Base-by-base conservation (phyloP, 2,329 filamentous ascomycete species). In the Epicoccum sorghinum region DNA sequence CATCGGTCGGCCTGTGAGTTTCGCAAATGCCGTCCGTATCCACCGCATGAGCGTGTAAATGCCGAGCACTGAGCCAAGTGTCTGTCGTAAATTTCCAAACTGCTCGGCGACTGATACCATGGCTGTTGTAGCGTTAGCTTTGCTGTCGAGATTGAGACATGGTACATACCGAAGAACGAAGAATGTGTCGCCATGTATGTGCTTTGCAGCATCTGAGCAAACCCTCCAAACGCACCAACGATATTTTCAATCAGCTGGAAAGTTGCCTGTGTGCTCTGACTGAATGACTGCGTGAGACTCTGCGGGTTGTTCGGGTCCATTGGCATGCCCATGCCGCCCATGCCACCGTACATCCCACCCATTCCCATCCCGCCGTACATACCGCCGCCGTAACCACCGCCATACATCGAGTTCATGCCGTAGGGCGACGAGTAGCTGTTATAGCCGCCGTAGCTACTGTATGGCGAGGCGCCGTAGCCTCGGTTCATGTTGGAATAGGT, bases 141-240 rank as follows among this genome's bases (percentile, higher is more conserved):
- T 33, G 30, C 43, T 30, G 22, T 30, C 18, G 10, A 7, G 13
- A 30, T 6, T 12, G 13, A 23, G 4, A 22, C 2, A 4, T 8
- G 5, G 12, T 13, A 77, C 89, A 68, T 84, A 96, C 92, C 93
- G 70, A 98, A 99, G 77, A 99, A 99, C 48, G 91, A 96, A 5
- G 93, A 97, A 77, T 99, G 95, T 0, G 95, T 99, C 27, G 96
- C 95, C 96, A 99, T 99, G 69, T 97, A 99, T 9, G 95, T 98
- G 80, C 95, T 98, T 78, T 99, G 95, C 25, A 99, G 83, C 95
- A 99, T 99, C 80, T 99, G 95, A 10, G 96, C 91, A 72, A 99
- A 98, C 0, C 96, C 95, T 18, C 93, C 93, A 80, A 99, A 99
- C 2, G 95, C 93, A 23, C 91, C 91, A 12, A 99, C 95, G 53